Evolutionary conservation across 352 stramenopile genomes (phyloP).

Genomic region (Pythium plurisporium): DNA sequence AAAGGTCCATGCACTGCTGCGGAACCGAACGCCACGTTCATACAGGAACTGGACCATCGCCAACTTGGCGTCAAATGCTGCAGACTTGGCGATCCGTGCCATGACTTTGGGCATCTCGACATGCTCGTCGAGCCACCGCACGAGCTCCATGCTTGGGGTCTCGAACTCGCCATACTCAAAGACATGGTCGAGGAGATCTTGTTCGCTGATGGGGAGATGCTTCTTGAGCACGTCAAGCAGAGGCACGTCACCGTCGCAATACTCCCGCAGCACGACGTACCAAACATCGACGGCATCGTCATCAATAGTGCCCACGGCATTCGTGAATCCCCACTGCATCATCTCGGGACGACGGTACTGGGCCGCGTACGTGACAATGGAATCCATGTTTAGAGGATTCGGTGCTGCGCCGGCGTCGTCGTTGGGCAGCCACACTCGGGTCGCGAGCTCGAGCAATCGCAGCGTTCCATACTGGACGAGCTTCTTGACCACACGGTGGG

Average conservation of each 20-base stretch:
- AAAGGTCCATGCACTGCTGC: too few relatives aligned
- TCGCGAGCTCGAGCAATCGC: too few relatives aligned
- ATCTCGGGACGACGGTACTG: background rate
- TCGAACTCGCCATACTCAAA: too few relatives aligned
- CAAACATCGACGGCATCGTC: background rate
- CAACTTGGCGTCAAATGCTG: background rate
- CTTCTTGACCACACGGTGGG: too few relatives aligned
- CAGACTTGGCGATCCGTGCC: too few relatives aligned
- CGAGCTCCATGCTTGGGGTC: background rate
- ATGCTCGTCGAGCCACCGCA: background rate
- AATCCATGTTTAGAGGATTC: too few relatives aligned
- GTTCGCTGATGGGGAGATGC: background rate
- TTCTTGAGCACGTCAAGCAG: background rate
- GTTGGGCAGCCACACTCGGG: too few relatives aligned
- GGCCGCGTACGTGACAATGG: background rate
- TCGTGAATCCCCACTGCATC: background rate
- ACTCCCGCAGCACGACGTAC: background rate
- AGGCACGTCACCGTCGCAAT: background rate
- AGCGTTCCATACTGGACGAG: too few relatives aligned
- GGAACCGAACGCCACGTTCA: background rate
- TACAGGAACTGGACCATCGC: background rate
- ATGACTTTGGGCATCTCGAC: background rate
- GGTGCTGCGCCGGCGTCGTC: too few relatives aligned
- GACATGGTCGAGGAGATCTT: too few relatives aligned
- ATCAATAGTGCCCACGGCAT: background rate